These are phyloP conservation scores for Eucalyptus dawsonii DNA, from an alignment of 345 rosid species.

Conservation along the genomic window DNA sequence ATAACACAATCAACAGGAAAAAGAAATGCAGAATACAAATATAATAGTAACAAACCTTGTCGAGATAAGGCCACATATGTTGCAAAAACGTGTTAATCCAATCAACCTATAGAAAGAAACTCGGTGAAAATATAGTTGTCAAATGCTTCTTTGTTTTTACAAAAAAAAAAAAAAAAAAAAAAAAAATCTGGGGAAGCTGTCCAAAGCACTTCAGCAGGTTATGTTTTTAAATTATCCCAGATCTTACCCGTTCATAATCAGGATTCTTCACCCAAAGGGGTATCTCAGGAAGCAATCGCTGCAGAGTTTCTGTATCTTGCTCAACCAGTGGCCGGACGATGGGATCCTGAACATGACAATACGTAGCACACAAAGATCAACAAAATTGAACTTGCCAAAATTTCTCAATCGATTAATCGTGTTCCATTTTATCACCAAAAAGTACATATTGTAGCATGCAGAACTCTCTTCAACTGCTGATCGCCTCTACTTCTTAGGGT, in stretches of 20 bases:
- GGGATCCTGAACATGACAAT: conserved; percentile 46
- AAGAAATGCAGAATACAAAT: neutral
- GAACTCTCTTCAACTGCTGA: neutral
- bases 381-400: neutral
- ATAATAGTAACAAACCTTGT: conserved; percentile 43
- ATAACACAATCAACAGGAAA: neutral
- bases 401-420: neutral
- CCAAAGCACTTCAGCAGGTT: neutral
- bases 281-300: conserved; percentile 83
- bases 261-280: conserved; percentile 96
- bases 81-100: conserved; percentile 80
- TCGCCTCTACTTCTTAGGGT: neutral
- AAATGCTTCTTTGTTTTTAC: neutral
- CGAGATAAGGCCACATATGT: conserved; percentile 90
- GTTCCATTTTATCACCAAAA: neutral
- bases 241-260: conserved; percentile 73
- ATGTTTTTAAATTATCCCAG: neutral
- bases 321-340: conserved; percentile 51
- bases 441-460: neutral
- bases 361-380: neutral
- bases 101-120: conserved; percentile 42
- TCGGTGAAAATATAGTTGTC: neutral
- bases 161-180: neutral
- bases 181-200: neutral
- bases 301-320: conserved; percentile 66